Evolutionary conservation across 768 basidiomycete species (phyloP).

Genomic region (Mycena filopes): DNA sequence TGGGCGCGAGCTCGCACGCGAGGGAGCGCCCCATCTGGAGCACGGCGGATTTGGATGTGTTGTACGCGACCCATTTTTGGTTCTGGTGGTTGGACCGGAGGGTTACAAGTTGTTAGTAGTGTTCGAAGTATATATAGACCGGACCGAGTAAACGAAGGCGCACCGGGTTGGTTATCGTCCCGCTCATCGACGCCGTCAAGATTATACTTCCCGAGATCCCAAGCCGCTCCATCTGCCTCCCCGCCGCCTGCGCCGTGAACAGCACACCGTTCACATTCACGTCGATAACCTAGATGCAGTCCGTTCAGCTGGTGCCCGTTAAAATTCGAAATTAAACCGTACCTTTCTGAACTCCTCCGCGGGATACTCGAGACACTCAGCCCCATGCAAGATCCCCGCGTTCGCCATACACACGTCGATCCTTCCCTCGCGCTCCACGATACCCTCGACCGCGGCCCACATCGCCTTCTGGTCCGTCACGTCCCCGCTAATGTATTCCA

Average conservation of each 20-base stretch:
- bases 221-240: constrained; percentile 63
- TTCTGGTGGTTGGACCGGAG: constrained; percentile 55
- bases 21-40: constrained; percentile 81
- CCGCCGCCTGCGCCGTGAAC: constrained; percentile 70
- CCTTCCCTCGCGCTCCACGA: constrained; percentile 73
- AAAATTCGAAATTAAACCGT: not conserved
- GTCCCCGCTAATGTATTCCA: constrained; percentile 71
- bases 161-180: constrained; percentile 75
- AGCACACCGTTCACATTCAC: constrained; percentile 64
- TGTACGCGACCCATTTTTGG: constrained; percentile 76
- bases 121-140: not conserved
- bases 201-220: constrained; percentile 64
- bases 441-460: constrained; percentile 66
- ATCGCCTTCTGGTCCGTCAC: constrained; percentile 70
- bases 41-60: constrained; percentile 78
- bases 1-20: constrained; percentile 76
- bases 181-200: constrained; percentile 68
- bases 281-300: constrained; percentile 55
- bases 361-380: constrained; percentile 73
- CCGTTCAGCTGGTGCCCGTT: no score
- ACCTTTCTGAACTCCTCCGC: constrained; percentile 73
- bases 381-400: constrained; percentile 76
- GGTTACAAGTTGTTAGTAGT: no score
- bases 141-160: constrained; percentile 13
- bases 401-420: constrained; percentile 84